A percentile compares a stretch with the other conserved stretches of the same genome.
Evolutionary conservation across 352 stramenopile species (phyloP).

Genomic region (Phytopythium boreale): DNA sequence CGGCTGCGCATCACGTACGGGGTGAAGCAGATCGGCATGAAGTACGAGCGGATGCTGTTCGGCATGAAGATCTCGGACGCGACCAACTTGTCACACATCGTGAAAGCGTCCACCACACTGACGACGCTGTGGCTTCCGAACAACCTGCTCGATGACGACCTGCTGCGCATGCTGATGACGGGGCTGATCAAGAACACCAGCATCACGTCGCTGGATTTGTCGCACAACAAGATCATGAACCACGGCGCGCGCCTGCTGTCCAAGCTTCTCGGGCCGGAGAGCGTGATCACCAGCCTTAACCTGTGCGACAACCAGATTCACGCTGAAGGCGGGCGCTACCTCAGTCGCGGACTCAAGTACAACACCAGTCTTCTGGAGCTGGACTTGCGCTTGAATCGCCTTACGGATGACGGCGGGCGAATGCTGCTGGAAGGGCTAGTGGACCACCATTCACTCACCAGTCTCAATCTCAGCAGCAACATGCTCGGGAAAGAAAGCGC

Average conservation of each 20-base stretch:
- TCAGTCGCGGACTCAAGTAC: slow-evolving; percentile 87
- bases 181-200: slow-evolving; percentile 91
- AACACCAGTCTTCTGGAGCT: slow-evolving; percentile 89
- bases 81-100: slow-evolving; percentile 83
- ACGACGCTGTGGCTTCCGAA: slow-evolving; percentile 86
- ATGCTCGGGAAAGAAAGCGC: slow-evolving; percentile 71
- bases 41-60: slow-evolving; percentile 93
- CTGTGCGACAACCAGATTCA: slow-evolving; percentile 94
- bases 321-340: slow-evolving; percentile 87
- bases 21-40: slow-evolving; percentile 92
- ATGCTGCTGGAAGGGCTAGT: slow-evolving; percentile 87
- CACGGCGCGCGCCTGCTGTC: slow-evolving; percentile 87
- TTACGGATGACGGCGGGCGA: slow-evolving; percentile 88
- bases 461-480: slow-evolving; percentile 88
- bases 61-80: slow-evolving; percentile 95
- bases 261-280: slow-evolving; percentile 88
- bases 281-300: slow-evolving; percentile 88
- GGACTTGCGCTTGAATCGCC: slow-evolving; percentile 89
- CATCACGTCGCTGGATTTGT: slow-evolving; percentile 92
- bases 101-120: slow-evolving; percentile 83
- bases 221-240: slow-evolving; percentile 96
- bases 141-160: slow-evolving; percentile 92
- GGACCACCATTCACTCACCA: slow-evolving; percentile 59
- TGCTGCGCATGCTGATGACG: slow-evolving; percentile 93
- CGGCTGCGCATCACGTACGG: slow-evolving; percentile 84